phyloP scores from a whole-genome alignment of 148 eudicot species.

The Cornus suecica region DNA sequence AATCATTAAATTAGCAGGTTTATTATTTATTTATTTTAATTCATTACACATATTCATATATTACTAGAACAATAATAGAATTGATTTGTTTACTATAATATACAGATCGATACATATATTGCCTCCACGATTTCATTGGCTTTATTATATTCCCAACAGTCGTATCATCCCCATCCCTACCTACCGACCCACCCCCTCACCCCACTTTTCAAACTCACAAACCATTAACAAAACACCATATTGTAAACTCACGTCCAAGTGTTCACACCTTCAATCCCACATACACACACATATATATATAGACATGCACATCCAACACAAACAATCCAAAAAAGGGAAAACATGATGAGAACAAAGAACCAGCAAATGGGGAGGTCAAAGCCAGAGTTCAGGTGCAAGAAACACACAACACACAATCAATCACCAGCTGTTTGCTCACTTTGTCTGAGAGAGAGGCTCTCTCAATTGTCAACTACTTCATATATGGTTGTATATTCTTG shows the following conservation, averaged over 20 bases:
- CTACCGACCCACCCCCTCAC: background rate
- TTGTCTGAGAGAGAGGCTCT: slow-evolving; percentile 51
- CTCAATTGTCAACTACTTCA: slow-evolving; percentile 26
- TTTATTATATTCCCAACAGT: too few species aligned
- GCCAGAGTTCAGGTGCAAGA: slow-evolving; percentile 42
- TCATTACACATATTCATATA: too few species aligned
- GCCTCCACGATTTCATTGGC: too few species aligned
- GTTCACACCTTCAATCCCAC: slow-evolving; percentile 35
- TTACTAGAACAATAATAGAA: too few species aligned
- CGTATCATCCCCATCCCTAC: background rate
- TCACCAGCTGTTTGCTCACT: slow-evolving; percentile 72
- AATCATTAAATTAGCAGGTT: too few species aligned
- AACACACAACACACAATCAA: slow-evolving; percentile 68
- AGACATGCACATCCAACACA: too few species aligned
- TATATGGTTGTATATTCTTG: too few species aligned
- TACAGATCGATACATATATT: too few species aligned
- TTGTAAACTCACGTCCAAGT: slow-evolving; percentile 40
- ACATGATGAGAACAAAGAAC: slow-evolving; percentile 1
- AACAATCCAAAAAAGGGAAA: slow-evolving; percentile 1
- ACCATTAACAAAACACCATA: slow-evolving; percentile 21
- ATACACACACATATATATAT: too few species aligned
- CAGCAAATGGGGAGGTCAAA: slow-evolving; percentile 11
- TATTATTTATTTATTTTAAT: too few species aligned
- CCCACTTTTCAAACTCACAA: slow-evolving; percentile 5
- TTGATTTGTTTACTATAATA: too few species aligned